Base-by-base conservation (phyloP, 768 basidiomycete species). In the Mycena filopes region DNA sequence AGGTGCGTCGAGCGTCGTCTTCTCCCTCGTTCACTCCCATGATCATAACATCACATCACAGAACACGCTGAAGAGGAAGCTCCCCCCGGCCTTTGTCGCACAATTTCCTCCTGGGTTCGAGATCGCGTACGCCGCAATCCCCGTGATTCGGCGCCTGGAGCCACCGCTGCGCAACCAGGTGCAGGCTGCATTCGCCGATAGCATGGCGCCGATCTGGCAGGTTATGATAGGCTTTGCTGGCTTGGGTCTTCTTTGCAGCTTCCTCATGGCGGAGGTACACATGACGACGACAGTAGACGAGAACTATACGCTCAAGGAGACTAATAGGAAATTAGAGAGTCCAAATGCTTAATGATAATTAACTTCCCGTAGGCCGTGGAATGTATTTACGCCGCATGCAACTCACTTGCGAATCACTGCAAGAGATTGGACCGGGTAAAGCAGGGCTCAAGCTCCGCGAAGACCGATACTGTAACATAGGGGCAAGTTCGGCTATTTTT, bases 191-290 rank as follows among this genome's bases (percentile, higher is more conserved):
- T 86, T 85, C 62, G 77, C 80, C 1, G 73, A 68, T 2, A 78
- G 79, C 46, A 67, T 86, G 50, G 33, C 53, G 0, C 67, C 74
- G 0, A 55, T 84, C 18, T 87, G 85, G 85, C 67, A 74, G 29
- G 76, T 79, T 8, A 73, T 83, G 76, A 63, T 77, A 11, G 84
- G 77, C 2, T 72, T 87, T 20, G 63, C 70, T 21, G 80, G 70
- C 15, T 25, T 77, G 18, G 83, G 82, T 3, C 43, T 82, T 9
- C 31, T 82, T 11, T 64, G 68, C 15, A 67, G 74, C 16, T 60
- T 80, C 2, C 25, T 79, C 10, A 77, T 83, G 78, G 63, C 67
- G 49, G 75, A 74, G 26, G 48, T 79, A 40, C 73, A 73, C 16
- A 65, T 82, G 71, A 71, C 73, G 20, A 72, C 62, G 26, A 51